Conservation (phyloP, 108 stramenopile genomes). For the Schizochytrium sp. region DNA sequence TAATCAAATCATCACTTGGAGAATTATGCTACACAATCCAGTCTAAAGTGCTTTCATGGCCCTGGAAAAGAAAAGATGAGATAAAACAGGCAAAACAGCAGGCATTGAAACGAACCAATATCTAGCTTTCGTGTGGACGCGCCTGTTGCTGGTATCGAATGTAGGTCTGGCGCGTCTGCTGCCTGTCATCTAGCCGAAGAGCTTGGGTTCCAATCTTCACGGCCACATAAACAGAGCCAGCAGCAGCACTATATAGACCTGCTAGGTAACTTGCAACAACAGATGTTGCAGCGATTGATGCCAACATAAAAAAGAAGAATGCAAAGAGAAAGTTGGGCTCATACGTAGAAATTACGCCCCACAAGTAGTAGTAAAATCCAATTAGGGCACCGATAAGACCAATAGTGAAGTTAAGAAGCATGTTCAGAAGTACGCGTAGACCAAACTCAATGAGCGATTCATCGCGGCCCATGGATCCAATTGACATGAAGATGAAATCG, state of each 20-base stretch:
- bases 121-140: no score
- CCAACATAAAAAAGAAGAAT: neutral
- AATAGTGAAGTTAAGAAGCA: conserved; percentile 60
- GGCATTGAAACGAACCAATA: no score
- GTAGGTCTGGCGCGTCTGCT: neutral
- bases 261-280: conserved; percentile 37
- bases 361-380: conserved; percentile 9
- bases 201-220: neutral
- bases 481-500: conserved; percentile 33
- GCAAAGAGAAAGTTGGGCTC: conserved; percentile 10
- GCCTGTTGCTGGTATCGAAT: neutral
- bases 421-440: conserved; percentile 17
- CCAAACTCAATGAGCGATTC: conserved; percentile 22
- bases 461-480: conserved; percentile 18
- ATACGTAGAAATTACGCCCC: conserved; percentile 19
- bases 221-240: conserved; percentile 7
- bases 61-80: no score
- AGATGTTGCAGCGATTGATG: conserved; percentile 50
- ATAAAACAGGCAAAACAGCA: no score
- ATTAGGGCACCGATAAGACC: conserved; percentile 40
- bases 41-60: no score
- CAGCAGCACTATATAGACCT: conserved; percentile 46
- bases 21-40: no score
- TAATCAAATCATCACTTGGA: no score
- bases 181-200: neutral